A percentile compares a stretch with the other conserved stretches of the same genome.
phyloP scores from a whole-genome alignment of 345 rosid species.

The Populus davidiana region DNA sequence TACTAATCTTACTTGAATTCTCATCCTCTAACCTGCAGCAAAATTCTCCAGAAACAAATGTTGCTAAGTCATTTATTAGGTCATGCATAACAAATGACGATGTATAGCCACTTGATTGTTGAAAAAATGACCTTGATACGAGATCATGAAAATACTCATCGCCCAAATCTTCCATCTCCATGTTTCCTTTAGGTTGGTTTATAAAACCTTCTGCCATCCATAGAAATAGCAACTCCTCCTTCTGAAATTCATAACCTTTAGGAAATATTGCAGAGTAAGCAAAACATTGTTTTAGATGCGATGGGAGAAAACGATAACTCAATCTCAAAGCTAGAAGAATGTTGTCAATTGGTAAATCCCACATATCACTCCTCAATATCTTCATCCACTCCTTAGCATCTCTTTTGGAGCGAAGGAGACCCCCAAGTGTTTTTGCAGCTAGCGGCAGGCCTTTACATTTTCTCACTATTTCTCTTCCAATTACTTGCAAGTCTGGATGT shows the following conservation, averaged over 20 bases:
- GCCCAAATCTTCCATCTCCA: constrained; percentile 9
- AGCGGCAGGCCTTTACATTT: constrained; percentile 3
- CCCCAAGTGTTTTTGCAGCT: constrained; percentile 3
- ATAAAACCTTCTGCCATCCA: constrained; percentile 32
- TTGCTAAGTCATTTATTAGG: constrained; percentile 17
- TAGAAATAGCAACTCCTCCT: neutral
- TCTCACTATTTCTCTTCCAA: neutral
- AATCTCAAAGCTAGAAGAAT: constrained; percentile 3
- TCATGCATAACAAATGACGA: constrained; percentile 9
- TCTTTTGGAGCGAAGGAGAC: neutral
- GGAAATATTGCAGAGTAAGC: constrained; percentile 4
- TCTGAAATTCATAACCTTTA: neutral
- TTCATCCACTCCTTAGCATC: neutral
- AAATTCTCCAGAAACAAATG: constrained; percentile 17
- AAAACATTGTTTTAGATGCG: neutral
- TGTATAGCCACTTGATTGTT: neutral
- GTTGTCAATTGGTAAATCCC: neutral
- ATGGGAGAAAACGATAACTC: constrained; percentile 5
- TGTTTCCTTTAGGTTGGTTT: neutral
- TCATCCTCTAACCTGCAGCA: neutral
- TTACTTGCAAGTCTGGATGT: neutral
- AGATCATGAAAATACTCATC: constrained; percentile 17
- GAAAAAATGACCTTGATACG: constrained; percentile 16
- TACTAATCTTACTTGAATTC: too few relatives aligned
- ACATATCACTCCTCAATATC: neutral